Evolutionary conservation across 345 rosid genomes (phyloP).

Genomic region (Garcia nutans): DNA sequence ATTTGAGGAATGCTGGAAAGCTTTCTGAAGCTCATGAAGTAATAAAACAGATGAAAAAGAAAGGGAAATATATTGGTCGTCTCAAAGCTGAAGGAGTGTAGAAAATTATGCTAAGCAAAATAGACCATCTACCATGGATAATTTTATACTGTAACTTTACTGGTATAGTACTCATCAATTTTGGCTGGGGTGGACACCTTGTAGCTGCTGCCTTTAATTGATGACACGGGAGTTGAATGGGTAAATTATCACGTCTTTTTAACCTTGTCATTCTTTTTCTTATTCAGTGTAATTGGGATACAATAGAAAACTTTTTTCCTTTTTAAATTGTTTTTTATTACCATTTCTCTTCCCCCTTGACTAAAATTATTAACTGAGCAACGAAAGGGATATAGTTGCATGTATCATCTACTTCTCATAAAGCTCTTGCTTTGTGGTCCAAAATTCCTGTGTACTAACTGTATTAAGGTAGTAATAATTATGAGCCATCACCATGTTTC

Average conservation of each 20-base stretch:
- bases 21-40: constrained; percentile 65
- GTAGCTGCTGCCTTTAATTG: constrained; percentile 22
- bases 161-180: constrained; percentile 16
- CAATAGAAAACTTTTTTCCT: constrained; percentile 5
- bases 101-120: constrained; percentile 36
- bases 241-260: constrained; percentile 21
- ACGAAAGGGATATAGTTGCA: background rate
- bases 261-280: constrained; percentile 12
- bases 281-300: constrained; percentile 11
- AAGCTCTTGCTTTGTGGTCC: background rate
- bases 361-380: background rate
- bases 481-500: background rate
- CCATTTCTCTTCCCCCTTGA: background rate
- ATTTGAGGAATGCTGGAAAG: constrained; percentile 73
- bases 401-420: constrained; percentile 4
- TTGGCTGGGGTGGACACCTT: constrained; percentile 15
- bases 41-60: constrained; percentile 67
- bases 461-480: background rate
- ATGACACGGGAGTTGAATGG: constrained; percentile 23
- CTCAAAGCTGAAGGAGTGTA: constrained; percentile 40
- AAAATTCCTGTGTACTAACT: background rate
- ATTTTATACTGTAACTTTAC: constrained; percentile 17
- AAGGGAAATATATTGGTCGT: constrained; percentile 62
- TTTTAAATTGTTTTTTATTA: background rate
- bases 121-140: constrained; percentile 13